Base-by-base conservation (phyloP, 129 eudicot species). In the Flaveria sonorensis region DNA sequence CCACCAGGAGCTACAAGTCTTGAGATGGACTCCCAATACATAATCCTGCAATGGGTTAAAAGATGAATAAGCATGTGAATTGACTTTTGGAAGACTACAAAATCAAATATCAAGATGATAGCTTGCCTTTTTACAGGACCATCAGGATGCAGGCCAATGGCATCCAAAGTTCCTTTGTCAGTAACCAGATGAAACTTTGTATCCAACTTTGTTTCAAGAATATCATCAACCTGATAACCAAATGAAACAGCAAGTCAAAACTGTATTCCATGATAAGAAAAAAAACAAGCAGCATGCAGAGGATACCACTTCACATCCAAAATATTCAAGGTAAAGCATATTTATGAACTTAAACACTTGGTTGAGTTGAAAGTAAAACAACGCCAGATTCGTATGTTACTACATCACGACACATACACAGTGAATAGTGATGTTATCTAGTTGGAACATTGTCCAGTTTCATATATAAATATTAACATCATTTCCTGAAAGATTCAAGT, bases 101-200 rank as follows among this genome's bases (percentile, higher is more conserved):
- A 57, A 50, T 57, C 46, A 60, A 30, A 30, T 66, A 76, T 7
- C 20, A 55, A 72, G 14, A 81, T 11, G 42, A 23, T 53, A 63
- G 52, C 43, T 70, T 46, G 86, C 99, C 97, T 89, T 83, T 91
- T 95, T 51, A 95, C 77, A 76, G 92, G 87, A 66, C 99, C 99
- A 88, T 95, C 99, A 60, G 99, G 99, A 86, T 95, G 99, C 88
- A 95, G 75, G 50, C 99, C 99, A 53, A 95, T 89, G 63, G 99
- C 99, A 83, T 95, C 99, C 74, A 95, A 86, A 42, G 99, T 95
- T 40, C 99, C 99, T 77, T 95, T 95, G 81, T 95, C 99, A 51
- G 81, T 85, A 72, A 95, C 94, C 77, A 95, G 93, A 62, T 78
- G 81, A 73, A 86, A 95, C 80, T 79, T 85, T 64, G 62, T 82